These are phyloP conservation scores for Trichoderma polysporum DNA, from an alignment of 2,329 filamentous ascomycete species.

Conservation along the genomic window DNA sequence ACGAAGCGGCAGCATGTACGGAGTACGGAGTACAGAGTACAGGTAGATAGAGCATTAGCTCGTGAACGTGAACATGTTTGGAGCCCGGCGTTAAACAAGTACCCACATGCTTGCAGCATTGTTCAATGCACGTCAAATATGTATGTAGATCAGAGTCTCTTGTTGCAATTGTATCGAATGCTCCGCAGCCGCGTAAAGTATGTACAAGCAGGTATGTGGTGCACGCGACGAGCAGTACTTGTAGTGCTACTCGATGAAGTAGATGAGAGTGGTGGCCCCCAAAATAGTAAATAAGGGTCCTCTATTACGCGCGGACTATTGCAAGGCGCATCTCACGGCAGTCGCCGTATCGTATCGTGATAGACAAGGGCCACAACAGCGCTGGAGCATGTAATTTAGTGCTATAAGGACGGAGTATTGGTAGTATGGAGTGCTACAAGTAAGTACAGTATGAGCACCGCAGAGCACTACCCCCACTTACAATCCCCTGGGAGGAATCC, in stretches of 20 bases:
- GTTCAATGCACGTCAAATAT: background rate
- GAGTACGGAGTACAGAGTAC: no score
- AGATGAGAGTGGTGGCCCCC: background rate
- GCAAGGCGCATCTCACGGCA: background rate
- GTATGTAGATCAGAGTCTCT: background rate
- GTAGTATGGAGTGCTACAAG: background rate
- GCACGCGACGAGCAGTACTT: background rate
- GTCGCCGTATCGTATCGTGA: background rate
- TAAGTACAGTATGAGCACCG: background rate
- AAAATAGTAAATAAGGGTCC: background rate
- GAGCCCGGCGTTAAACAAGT: background rate
- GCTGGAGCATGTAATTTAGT: no score
- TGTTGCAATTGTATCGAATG: no score
- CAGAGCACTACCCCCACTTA: background rate
- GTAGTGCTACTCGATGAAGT: background rate
- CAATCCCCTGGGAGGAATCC: slow-evolving; percentile 18
- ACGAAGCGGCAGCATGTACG: background rate
- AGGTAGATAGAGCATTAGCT: no score
- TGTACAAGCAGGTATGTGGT: no score
- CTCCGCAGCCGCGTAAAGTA: no score
- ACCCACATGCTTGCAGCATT: background rate
- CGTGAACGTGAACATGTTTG: background rate
- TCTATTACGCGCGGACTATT: background rate
- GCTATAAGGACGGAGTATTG: no score
- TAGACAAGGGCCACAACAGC: background rate